A percentile compares a stretch with the other conserved stretches of the same genome.
Conservation (phyloP, 2,329 filamentous ascomycete species). For the Leptographium wingfieldii region DNA sequence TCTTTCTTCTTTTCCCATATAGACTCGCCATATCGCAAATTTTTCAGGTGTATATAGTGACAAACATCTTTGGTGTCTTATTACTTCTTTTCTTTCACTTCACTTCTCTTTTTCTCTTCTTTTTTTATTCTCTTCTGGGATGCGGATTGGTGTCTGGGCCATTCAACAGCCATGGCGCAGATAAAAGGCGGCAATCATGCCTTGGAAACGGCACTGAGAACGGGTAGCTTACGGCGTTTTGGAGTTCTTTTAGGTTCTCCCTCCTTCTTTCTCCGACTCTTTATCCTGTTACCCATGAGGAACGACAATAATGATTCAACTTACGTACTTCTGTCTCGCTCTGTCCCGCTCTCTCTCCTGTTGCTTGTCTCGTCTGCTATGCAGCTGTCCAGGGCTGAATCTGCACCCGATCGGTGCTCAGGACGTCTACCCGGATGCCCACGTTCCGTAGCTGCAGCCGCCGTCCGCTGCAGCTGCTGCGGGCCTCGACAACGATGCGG, state of each 20-base stretch:
- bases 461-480: conserved; percentile 46
- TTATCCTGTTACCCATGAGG: neutral
- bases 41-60: neutral
- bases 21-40: neutral
- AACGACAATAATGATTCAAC: neutral
- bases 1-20: neutral
- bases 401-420: conserved; percentile 34
- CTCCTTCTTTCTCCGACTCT: neutral
- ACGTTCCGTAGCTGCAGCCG: conserved; percentile 21
- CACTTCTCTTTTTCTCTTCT: neutral
- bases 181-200: neutral
- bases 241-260: neutral
- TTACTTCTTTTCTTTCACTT: neutral
- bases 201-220: neutral
- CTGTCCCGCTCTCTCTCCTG: neutral
- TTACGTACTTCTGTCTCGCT: neutral
- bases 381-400: conserved; percentile 23
- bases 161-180: neutral
- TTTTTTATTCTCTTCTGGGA: neutral
- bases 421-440: conserved; percentile 39
- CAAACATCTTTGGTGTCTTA: neutral
- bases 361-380: neutral
- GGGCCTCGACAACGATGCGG: conserved; percentile 55
- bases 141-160: neutral
- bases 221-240: neutral